Evolutionary conservation across 2,329 filamentous ascomycete genomes (phyloP).

Genomic region (Arthrobotrys conoides): DNA sequence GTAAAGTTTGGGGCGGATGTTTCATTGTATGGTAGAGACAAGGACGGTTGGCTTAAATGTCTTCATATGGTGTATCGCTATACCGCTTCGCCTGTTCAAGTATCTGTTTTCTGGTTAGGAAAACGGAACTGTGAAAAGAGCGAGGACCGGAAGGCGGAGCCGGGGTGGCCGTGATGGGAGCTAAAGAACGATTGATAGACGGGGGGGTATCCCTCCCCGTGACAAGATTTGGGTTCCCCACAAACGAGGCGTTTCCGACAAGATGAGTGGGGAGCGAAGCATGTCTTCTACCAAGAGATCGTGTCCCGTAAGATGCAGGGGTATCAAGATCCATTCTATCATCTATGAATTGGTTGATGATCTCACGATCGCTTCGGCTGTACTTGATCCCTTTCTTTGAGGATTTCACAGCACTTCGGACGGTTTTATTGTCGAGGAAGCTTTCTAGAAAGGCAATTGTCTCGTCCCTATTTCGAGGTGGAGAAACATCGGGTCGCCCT

Average conservation of each 20-base stretch:
- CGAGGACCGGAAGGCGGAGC: slow-evolving; percentile 14
- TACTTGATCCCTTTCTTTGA: slow-evolving; percentile 13
- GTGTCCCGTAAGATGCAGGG: slow-evolving; percentile 20
- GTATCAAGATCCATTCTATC: slow-evolving; percentile 29
- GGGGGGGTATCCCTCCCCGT: slow-evolving; percentile 17
- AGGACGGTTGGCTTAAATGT: not conserved
- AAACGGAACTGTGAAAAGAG: slow-evolving; percentile 3
- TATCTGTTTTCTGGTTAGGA: not conserved
- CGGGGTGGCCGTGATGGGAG: not conserved
- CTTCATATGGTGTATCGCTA: not conserved
- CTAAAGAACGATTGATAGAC: not conserved
- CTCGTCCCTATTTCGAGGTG: slow-evolving; percentile 29
- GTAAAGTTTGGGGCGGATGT: not conserved
- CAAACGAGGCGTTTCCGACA: slow-evolving; percentile 27
- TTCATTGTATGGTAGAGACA: not conserved
- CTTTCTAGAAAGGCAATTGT: slow-evolving; percentile 28
- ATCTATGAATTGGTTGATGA: slow-evolving; percentile 35
- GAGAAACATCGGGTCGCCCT: slow-evolving; percentile 21
- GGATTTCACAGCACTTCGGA: slow-evolving; percentile 18
- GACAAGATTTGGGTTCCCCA: not conserved
- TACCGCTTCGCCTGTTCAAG: not conserved
- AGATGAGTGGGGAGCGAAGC: slow-evolving; percentile 40
- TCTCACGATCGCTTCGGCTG: slow-evolving; percentile 50
- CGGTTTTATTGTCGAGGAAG: slow-evolving; percentile 19
- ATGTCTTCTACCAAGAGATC: slow-evolving; percentile 36